These are phyloP conservation scores for Secale cereale DNA, from an alignment of 176 grass and related monocot genomes.

Conservation along the genomic window DNA sequence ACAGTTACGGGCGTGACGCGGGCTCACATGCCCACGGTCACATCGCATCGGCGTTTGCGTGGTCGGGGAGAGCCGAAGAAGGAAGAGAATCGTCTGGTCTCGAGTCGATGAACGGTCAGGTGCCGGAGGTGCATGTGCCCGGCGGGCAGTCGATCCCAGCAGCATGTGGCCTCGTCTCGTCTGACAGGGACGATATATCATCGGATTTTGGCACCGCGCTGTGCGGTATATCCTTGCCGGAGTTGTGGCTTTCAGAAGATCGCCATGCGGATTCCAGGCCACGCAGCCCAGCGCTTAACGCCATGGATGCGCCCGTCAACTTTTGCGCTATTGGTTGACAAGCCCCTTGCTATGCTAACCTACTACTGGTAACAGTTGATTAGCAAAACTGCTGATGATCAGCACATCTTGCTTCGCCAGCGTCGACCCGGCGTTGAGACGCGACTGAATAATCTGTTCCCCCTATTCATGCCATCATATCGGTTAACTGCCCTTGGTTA, in stretches of 20 bases:
- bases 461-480: too few species aligned
- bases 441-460: too few species aligned
- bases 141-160: too few species aligned
- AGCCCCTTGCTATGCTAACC: too few species aligned
- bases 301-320: neutral
- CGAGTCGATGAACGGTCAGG: neutral
- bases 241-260: conserved; percentile 15
- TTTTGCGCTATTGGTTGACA: too few species aligned
- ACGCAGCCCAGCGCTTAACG: neutral
- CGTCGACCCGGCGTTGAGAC: too few species aligned
- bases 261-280: conserved; percentile 10
- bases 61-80: neutral
- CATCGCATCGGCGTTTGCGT: conserved; percentile 5
- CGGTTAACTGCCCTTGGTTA: too few species aligned
- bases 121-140: neutral
- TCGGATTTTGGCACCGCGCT: neutral
- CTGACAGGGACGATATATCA: neutral
- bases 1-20: neutral
- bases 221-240: neutral
- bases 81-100: neutral
- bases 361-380: too few species aligned
- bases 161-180: neutral
- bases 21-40: neutral
- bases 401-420: too few species aligned
- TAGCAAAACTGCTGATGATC: too few species aligned